Evolutionary conservation across 208 protist species (phyloP).

Genomic region (Acanthamoeba sp.): DNA sequence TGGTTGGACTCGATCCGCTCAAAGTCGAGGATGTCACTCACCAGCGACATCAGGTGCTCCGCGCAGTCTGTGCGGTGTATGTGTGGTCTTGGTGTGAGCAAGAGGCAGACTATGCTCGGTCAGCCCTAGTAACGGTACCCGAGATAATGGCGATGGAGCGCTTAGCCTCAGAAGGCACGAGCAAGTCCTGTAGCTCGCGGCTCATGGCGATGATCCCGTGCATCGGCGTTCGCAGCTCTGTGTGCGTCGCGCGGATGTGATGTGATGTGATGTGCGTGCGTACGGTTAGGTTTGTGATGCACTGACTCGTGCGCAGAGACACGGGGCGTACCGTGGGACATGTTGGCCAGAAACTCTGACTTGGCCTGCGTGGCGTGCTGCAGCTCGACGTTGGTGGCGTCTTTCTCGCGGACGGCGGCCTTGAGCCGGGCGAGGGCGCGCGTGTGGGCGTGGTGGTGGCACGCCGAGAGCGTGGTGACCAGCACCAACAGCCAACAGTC

Average conservation of each 20-base stretch:
- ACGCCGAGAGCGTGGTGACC: not conserved
- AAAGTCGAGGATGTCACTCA: conserved; percentile 42
- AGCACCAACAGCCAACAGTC: not conserved
- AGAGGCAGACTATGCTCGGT: too few species aligned
- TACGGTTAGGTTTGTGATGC: not conserved
- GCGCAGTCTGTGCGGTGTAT: conserved; percentile 5
- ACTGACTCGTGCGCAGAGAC: not conserved
- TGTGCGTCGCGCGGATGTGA: too few species aligned
- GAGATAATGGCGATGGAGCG: too few species aligned
- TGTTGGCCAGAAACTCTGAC: conserved; percentile 12
- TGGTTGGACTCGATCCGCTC: not conserved
- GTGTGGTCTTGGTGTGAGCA: too few species aligned
- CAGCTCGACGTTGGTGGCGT: not conserved
- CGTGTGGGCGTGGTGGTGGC: not conserved
- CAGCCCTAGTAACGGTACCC: too few species aligned
- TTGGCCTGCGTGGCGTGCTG: conserved; percentile 23
- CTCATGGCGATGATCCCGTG: conserved; percentile 42
- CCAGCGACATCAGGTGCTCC: conserved; percentile 19
- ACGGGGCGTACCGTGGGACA: not conserved
- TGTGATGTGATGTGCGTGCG: too few species aligned
- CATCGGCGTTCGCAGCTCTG: too few species aligned
- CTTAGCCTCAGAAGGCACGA: too few species aligned
- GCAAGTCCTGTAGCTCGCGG: not conserved
- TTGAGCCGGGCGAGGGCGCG: not conserved
- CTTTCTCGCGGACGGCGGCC: conserved; percentile 1